A percentile compares a stretch with the other conserved stretches of the same genome.
Conservation (phyloP, 2,329 filamentous ascomycete species). For the Albophoma yamanashiensis region DNA sequence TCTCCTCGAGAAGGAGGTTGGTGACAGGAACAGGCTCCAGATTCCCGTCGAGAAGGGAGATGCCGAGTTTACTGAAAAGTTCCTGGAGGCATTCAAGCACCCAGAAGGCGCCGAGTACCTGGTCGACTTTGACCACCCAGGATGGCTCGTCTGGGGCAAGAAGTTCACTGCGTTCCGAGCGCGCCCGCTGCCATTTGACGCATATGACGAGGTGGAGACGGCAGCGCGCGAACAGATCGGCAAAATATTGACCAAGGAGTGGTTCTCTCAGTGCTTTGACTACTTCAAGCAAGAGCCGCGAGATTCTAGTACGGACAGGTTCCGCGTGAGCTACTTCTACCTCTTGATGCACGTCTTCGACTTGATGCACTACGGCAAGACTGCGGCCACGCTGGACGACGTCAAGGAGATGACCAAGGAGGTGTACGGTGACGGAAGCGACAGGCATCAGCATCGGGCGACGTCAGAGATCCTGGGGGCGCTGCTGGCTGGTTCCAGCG, state of each 20-base stretch:
- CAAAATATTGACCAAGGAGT: constrained; percentile 65
- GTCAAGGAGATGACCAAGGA: constrained; percentile 69
- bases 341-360: constrained; percentile 86
- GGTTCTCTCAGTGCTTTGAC: constrained; percentile 80
- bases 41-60: constrained; percentile 67
- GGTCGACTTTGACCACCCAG: constrained; percentile 83
- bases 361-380: constrained; percentile 70
- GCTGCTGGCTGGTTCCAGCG: constrained; percentile 68
- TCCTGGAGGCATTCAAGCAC: constrained; percentile 66
- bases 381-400: constrained; percentile 72
- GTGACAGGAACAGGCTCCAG: constrained; percentile 64
- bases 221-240: constrained; percentile 71
- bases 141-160: constrained; percentile 94
- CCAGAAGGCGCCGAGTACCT: constrained; percentile 65
- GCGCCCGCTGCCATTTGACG: constrained; percentile 54
- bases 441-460: constrained; percentile 95
- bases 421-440: constrained; percentile 84
- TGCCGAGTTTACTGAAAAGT: constrained; percentile 66
- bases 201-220: constrained; percentile 73
- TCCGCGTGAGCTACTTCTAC: constrained; percentile 80
- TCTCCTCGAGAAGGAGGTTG: constrained; percentile 63
- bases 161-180: constrained; percentile 70
- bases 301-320: constrained; percentile 70
- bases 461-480: constrained; percentile 89
- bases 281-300: constrained; percentile 95